These are phyloP conservation scores for Aspergillus sp. DNA, from an alignment of 2,329 filamentous ascomycete species.

Conservation along the genomic window DNA sequence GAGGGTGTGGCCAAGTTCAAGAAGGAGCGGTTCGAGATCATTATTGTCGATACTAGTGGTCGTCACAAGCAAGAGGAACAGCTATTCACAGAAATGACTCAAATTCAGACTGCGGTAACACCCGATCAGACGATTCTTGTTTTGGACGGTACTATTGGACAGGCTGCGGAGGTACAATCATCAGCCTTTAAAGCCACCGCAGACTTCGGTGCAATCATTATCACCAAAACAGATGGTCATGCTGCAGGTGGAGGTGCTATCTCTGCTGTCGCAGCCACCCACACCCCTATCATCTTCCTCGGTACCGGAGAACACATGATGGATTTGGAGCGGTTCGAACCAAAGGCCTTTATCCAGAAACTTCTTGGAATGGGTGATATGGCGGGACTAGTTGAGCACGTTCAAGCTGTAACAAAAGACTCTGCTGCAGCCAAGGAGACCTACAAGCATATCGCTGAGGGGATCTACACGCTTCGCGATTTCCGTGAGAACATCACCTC, in stretches of 20 bases:
- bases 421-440: conserved; percentile 81
- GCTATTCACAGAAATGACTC: conserved; percentile 95
- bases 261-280: conserved; percentile 92
- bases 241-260: conserved; percentile 96
- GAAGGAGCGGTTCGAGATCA: conserved; percentile 96
- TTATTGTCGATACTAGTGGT: conserved; percentile 97
- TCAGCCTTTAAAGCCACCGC: conserved; percentile 97
- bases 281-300: conserved; percentile 96
- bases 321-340: conserved; percentile 88
- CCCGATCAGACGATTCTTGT: conserved; percentile 99
- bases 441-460: conserved; percentile 97
- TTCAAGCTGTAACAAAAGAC: conserved; percentile 91
- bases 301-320: conserved; percentile 97
- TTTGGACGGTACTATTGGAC: conserved; percentile 91
- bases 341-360: conserved; percentile 90
- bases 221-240: conserved; percentile 97
- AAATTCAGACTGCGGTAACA: conserved; percentile 86
- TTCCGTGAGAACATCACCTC: conserved; percentile 93
- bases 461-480: conserved; percentile 93
- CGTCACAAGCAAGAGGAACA: conserved; percentile 93
- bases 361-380: conserved; percentile 97
- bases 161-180: conserved; percentile 90
- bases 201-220: conserved; percentile 97
- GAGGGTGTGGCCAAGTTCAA: conserved; percentile 99
- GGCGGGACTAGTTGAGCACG: conserved; percentile 90